phyloP scores from a whole-genome alignment of 768 basidiomycete species.

The Leccinum uliginosum region DNA sequence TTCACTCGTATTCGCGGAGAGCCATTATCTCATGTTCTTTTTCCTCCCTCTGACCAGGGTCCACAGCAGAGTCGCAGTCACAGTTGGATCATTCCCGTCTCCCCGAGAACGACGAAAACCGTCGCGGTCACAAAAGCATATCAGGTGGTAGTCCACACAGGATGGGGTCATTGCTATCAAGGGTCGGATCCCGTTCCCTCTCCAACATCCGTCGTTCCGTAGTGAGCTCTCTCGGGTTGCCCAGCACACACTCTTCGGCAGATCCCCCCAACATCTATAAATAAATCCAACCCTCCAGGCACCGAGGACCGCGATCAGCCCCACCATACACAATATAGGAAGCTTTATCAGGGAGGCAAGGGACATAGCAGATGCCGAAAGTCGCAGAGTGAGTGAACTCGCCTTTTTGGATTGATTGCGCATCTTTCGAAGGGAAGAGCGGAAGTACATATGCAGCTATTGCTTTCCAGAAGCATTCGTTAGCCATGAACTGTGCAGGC shows the following conservation, averaged over 20 bases:
- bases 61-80: slow-evolving; percentile 11
- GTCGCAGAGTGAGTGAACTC: slow-evolving; percentile 63
- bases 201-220: slow-evolving; percentile 45
- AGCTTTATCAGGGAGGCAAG: slow-evolving; percentile 51
- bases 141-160: slow-evolving; percentile 14
- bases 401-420: slow-evolving; percentile 49
- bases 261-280: too few species aligned
- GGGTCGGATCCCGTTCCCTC: slow-evolving; percentile 35
- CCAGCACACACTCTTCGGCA: slow-evolving; percentile 20
- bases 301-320: slow-evolving; percentile 42
- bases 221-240: slow-evolving; percentile 28
- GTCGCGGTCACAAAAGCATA: slow-evolving; percentile 17
- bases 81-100: slow-evolving; percentile 7
- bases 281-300: slow-evolving; percentile 28
- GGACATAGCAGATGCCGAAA: slow-evolving; percentile 64
- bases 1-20: slow-evolving; percentile 15
- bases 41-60: slow-evolving; percentile 17
- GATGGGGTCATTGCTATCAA: slow-evolving; percentile 15
- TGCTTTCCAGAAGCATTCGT: slow-evolving; percentile 53
- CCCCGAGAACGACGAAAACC: slow-evolving; percentile 12
- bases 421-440: slow-evolving; percentile 68
- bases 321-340: slow-evolving; percentile 56
- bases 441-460: slow-evolving; percentile 69
- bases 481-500: background rate
- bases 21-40: slow-evolving; percentile 23